These are phyloP conservation scores for Trichoderma afroharzianum DNA, from an alignment of 2,329 filamentous ascomycete genomes.

Conservation along the genomic window DNA sequence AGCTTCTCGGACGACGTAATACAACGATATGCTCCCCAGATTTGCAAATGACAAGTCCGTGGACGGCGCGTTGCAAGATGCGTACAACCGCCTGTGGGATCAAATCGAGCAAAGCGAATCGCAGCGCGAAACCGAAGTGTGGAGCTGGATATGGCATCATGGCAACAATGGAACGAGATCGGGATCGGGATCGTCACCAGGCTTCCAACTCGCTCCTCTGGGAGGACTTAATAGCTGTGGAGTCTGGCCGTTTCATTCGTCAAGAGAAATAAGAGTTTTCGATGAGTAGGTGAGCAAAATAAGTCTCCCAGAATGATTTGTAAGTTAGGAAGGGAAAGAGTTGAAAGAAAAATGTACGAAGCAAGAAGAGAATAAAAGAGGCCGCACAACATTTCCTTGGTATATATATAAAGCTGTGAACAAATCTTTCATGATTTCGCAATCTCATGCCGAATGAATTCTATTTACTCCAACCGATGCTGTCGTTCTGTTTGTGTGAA, in stretches of 20 bases:
- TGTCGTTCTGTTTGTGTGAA: neutral
- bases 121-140: too few relatives aligned
- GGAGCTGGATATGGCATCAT: too few relatives aligned
- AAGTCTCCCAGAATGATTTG: neutral
- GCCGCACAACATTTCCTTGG: neutral
- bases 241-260: slow-evolving; percentile 19
- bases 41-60: too few relatives aligned
- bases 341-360: neutral
- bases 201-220: slow-evolving; percentile 24
- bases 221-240: slow-evolving; percentile 21
- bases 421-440: slow-evolving; percentile 5
- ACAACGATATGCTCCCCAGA: too few relatives aligned
- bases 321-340: too few relatives aligned
- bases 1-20: too few relatives aligned
- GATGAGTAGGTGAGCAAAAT: neutral
- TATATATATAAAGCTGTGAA: neutral
- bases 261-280: neutral
- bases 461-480: slow-evolving; percentile 9
- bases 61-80: too few relatives aligned
- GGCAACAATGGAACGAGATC: too few relatives aligned
- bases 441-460: slow-evolving; percentile 9
- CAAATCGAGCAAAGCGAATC: too few relatives aligned
- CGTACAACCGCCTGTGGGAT: too few relatives aligned
- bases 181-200: neutral
- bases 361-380: neutral